phyloP scores from a whole-genome alignment of 148 eudicot species.

The Vaccinium corymbosum region DNA sequence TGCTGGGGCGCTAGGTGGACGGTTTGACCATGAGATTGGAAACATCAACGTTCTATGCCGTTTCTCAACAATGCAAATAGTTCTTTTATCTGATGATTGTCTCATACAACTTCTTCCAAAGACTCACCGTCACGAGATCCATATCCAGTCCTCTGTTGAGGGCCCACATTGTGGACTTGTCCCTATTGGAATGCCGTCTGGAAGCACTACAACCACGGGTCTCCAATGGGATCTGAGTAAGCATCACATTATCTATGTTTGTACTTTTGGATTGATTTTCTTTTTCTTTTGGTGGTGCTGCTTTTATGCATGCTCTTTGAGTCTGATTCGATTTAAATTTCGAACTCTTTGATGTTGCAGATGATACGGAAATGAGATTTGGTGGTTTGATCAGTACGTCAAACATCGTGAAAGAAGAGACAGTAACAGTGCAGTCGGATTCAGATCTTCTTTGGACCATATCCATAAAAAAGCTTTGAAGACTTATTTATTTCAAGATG shows the following conservation, averaged over 20 bases:
- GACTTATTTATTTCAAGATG: not conserved
- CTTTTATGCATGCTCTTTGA: not conserved
- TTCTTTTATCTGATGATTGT: slow-evolving; percentile 83
- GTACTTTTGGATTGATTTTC: not conserved
- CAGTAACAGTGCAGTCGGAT: slow-evolving; percentile 68
- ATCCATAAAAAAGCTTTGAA: slow-evolving; percentile 46
- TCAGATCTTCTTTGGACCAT: slow-evolving; percentile 92
- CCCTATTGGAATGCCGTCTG: slow-evolving; percentile 62
- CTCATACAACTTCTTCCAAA: slow-evolving; percentile 80
- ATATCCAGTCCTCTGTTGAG: slow-evolving; percentile 55
- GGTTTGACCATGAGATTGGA: slow-evolving; percentile 95
- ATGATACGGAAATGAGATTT: slow-evolving; percentile 70
- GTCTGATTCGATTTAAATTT: not conserved
- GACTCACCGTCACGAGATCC: slow-evolving; percentile 69
- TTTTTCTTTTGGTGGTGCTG: no score
- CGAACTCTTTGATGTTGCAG: slow-evolving; percentile 36
- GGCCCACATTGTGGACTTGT: slow-evolving; percentile 97
- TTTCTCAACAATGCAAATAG: slow-evolving; percentile 57
- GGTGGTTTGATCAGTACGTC: slow-evolving; percentile 95
- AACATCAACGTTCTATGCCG: slow-evolving; percentile 72
- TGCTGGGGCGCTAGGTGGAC: slow-evolving; percentile 92
- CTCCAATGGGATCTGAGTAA: slow-evolving; percentile 86
- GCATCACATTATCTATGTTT: slow-evolving; percentile 19
- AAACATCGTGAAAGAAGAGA: slow-evolving; percentile 56
- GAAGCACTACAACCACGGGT: slow-evolving; percentile 72